Evolutionary conservation across 1,139 yeast species (phyloP), one percentile per base, ranked within the genome.

Genomic region (Pichia sp.): DNA sequence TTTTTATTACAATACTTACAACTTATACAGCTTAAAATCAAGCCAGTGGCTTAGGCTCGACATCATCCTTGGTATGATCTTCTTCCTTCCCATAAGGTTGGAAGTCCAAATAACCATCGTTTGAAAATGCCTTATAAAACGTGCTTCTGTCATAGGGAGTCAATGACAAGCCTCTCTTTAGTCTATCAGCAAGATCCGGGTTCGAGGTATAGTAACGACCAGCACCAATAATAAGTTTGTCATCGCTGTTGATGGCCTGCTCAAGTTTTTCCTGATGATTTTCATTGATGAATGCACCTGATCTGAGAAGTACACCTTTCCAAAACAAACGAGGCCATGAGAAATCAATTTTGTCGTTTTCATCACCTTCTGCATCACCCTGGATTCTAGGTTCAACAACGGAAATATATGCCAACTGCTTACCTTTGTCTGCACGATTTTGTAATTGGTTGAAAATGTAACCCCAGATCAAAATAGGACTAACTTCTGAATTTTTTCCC

Each of bases 291-390:
- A 73, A 76, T 56, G 71, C 73, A 62, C 85, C 84, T 29, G 82
- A 75, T 63, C 76, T 73, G 44, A 80, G 59, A 10, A 80, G 52
- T 10, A 68, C 63, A 48, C 85, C 85, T 48, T 71, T 68, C 84
- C 84, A 81, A 54, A 75, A 62, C 31, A 73, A 67, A 8, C 46
- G 34, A 23, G 61, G 54, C 67, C 68, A 64, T 15, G 57, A 36
- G 8, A 60, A 54, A 45, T 58, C 53, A 49, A 56, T 38, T 6
- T 8, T 31, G 34, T 7, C 8, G 8, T 5, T 16, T n/a, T 5
- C 41, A 30, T 43, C 8, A 29, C 36, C 38, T 44, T 31, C 55
- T 2, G 11, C n/a, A 26, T 23, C 11, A 40, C 62, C 66, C 30
- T 47, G 49, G 31, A 64, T 61, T 54, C 72, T 61, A 47, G 80